Base-by-base conservation (phyloP, 306 rosid species). In the Neltuma alba region DNA sequence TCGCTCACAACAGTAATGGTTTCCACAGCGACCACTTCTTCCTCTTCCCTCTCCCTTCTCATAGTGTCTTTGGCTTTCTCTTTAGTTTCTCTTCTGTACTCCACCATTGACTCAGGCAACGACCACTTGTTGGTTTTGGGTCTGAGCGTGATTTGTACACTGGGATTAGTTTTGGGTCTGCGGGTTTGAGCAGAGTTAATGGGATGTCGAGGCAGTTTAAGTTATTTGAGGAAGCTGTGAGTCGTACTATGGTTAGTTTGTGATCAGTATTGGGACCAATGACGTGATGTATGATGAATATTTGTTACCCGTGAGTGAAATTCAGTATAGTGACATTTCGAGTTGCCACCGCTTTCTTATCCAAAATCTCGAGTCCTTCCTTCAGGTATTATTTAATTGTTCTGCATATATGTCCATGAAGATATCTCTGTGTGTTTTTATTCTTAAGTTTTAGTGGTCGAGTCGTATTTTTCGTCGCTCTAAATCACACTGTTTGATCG, bases 151-250 rank as follows among this genome's bases (percentile, higher is more conserved):
- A 84, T 62, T 42, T 89, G 70, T 57, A 82, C 6, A 82, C 91
- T 0, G 90, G 88, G 2, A 88, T 84, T 45, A 87, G 86, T 61
- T 87, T 89, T 47, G 90, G 60, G 9, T 84, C 87, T 0, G 88
- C 78, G 0, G 87, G 87, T 63, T 33, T n/a, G n/a, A n/a, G n/a
- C n/a, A n/a, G n/a, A n/a, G n/a, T n/a, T n/a, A n/a, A n/a, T n/a
- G n/a, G n/a, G n/a, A 15, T 84, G 83, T 5, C 16, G 2, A 33
- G 12, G 4, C 90, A 89, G 33, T 74, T 84, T 70, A 54, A 31
- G n/a, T 41, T 80, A 16, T 84, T 88, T 70, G 85, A 84, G 6
- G 61, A 80, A 42, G 83, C 78, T 25, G 34, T 88, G 44, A n/a
- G n/a, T n/a, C n/a, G n/a, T n/a, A n/a, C n/a, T n/a, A n/a, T n/a